Percentiles rank a stretch among this genome's conserved stretches.
Conservation (phyloP, 768 basidiomycete species). For the Lentinula edodes region DNA sequence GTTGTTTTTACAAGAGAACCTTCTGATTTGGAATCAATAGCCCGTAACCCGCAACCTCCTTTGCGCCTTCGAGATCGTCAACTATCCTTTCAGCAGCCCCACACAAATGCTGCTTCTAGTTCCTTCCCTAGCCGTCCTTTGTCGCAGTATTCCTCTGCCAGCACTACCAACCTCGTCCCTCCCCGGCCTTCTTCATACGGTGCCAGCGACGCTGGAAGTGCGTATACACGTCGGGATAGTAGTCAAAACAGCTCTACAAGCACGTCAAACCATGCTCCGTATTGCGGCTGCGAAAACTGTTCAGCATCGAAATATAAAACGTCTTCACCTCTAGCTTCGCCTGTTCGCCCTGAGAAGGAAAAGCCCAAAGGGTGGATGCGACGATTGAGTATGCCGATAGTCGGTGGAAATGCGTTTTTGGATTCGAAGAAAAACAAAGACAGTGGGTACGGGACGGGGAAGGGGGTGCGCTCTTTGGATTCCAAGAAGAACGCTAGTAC, state of each 20-base stretch:
- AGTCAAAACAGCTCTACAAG: slow-evolving; percentile 12
- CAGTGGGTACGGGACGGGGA: slow-evolving; percentile 18
- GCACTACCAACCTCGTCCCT: slow-evolving; percentile 35
- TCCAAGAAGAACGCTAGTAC: slow-evolving; percentile 47
- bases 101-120: slow-evolving; percentile 6
- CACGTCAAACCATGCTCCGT: slow-evolving; percentile 45
- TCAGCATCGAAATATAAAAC: slow-evolving; percentile 52
- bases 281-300: slow-evolving; percentile 63
- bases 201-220: background rate
- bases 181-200: slow-evolving; percentile 16
- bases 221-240: background rate
- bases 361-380: slow-evolving; percentile 73
- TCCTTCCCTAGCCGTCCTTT: slow-evolving; percentile 10
- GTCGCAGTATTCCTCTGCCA: slow-evolving; percentile 27
- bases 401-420: slow-evolving; percentile 54
- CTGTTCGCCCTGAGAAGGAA: slow-evolving; percentile 25
- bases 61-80: slow-evolving; percentile 22
- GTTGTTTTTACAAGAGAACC: slow-evolving; percentile 8
- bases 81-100: slow-evolving; percentile 27
- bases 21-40: slow-evolving; percentile 13
- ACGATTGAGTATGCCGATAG: slow-evolving; percentile 68
- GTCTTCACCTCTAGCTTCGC: slow-evolving; percentile 14
- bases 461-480: slow-evolving; percentile 36
- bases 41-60: slow-evolving; percentile 2
- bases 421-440: slow-evolving; percentile 43